Evolutionary conservation across 495 filamentous ascomycete species (phyloP).

Genomic region (Lophiostoma macrostomum): DNA sequence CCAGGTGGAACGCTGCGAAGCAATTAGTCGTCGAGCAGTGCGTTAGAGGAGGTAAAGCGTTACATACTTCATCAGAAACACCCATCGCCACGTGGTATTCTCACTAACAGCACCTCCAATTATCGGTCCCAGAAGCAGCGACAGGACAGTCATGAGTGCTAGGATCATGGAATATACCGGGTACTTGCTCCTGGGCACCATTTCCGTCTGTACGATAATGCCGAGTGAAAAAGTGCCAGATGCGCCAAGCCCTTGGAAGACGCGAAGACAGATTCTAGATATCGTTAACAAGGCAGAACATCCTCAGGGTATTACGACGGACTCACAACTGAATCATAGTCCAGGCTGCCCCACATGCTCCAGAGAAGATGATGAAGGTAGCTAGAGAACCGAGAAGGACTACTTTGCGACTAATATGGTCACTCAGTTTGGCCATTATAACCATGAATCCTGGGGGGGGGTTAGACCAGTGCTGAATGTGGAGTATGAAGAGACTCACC

Average conservation of each 20-base stretch:
- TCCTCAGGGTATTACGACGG: neutral
- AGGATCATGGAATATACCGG: neutral
- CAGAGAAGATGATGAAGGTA: constrained; percentile 34
- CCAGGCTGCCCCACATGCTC: constrained; percentile 18
- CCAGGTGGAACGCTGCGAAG: constrained; percentile 8
- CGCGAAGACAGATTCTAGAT: neutral
- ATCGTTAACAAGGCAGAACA: neutral
- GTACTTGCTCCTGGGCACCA: neutral
- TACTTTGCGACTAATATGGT: constrained; percentile 37
- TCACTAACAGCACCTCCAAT: neutral
- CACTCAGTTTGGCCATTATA: constrained; percentile 31
- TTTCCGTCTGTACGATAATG: neutral
- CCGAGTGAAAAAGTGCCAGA: neutral
- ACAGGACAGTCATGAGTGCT: neutral
- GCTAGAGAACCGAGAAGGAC: constrained; percentile 37
- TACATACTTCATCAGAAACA: constrained; percentile 15
- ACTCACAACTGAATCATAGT: constrained; percentile 41
- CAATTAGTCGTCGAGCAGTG: neutral
- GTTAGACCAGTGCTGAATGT: neutral
- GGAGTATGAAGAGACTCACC: constrained; percentile 35
- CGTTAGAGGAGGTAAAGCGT: neutral
- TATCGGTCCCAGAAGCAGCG: neutral
- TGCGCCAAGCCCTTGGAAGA: neutral
- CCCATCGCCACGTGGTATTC: constrained; percentile 1
- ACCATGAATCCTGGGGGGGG: constrained; percentile 2